Evolutionary conservation across 495 filamentous ascomycete genomes (phyloP).

Genomic region (Penicillium ochrochloron): DNA sequence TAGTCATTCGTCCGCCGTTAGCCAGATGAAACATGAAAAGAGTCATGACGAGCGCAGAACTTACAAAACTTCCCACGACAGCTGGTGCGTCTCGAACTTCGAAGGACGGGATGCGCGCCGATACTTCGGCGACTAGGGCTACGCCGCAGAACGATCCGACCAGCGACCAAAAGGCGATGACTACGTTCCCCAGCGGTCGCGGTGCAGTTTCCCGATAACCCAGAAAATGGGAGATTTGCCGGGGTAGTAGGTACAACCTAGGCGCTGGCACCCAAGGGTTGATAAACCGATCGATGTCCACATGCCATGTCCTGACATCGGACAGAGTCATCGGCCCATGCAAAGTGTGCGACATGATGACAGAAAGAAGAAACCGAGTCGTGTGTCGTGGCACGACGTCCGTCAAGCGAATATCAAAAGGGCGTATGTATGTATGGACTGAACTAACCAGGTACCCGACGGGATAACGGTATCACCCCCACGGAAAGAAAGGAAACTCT

Average conservation of each 20-base stretch:
- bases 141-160: conserved; percentile 52
- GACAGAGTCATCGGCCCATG: conserved; percentile 15
- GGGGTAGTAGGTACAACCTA: conserved; percentile 44
- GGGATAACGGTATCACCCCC: neutral
- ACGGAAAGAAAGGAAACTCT: neutral
- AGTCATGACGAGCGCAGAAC: conserved; percentile 19
- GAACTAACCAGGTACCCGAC: neutral
- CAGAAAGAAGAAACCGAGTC: neutral
- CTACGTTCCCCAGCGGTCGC: conserved; percentile 41
- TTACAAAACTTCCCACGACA: conserved; percentile 50
- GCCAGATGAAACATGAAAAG: neutral
- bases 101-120: conserved; percentile 44
- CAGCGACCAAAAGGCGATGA: conserved; percentile 48
- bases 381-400: neutral
- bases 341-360: conserved; percentile 16
- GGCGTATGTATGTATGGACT: neutral
- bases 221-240: conserved; percentile 45
- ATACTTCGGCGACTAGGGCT: conserved; percentile 46
- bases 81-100: conserved; percentile 40
- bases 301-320: conserved; percentile 44
- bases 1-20: conserved; percentile 28
- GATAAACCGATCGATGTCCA: conserved; percentile 69
- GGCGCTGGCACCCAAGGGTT: conserved; percentile 63
- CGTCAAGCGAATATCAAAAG: neutral
- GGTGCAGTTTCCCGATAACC: conserved; percentile 42